phyloP scores from a whole-genome alignment of 352 stramenopile genomes.

The Globisporangium perplexum region DNA sequence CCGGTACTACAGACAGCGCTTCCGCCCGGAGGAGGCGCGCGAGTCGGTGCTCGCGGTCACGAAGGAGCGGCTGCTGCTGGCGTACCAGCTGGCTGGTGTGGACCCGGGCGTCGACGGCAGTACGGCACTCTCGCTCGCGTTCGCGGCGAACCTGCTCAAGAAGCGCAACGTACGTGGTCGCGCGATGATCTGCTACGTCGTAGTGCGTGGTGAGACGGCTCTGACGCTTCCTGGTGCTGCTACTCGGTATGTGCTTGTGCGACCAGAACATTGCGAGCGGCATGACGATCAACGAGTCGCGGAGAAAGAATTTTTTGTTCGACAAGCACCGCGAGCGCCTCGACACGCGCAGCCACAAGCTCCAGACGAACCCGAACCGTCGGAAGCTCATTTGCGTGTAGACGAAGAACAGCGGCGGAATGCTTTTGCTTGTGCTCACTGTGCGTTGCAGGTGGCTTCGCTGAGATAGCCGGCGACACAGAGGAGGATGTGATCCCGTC shows the following conservation, averaged over 20 bases:
- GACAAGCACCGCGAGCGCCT: conserved; percentile 77
- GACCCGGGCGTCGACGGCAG: conserved; percentile 40
- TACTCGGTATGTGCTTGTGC: conserved; percentile 8
- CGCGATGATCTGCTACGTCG: not conserved
- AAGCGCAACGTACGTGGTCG: conserved; percentile 54
- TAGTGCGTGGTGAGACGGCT: not conserved
- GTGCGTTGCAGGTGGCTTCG: too few species aligned
- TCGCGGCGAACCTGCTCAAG: conserved; percentile 75
- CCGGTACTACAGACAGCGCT: conserved; percentile 89
- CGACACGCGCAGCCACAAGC: conserved; percentile 79
- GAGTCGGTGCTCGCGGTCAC: conserved; percentile 71
- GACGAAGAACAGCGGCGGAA: conserved; percentile 5
- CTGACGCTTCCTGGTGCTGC: conserved; percentile 5
- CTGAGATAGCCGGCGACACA: too few species aligned
- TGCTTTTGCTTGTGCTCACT: not conserved
- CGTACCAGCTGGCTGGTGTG: conserved; percentile 68
- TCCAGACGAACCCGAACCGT: conserved; percentile 82
- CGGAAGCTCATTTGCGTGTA: conserved; percentile 74
- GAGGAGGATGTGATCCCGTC: too few species aligned
- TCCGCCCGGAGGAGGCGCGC: conserved; percentile 71
- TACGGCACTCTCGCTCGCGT: conserved; percentile 68
- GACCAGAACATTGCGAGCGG: conserved; percentile 66
- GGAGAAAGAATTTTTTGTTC: conserved; percentile 65
- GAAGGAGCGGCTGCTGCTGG: conserved; percentile 72
- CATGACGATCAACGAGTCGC: conserved; percentile 66